Evolutionary conservation across 2,329 filamentous ascomycete species (phyloP).

Genomic region (Sarocladium brachiariae): DNA sequence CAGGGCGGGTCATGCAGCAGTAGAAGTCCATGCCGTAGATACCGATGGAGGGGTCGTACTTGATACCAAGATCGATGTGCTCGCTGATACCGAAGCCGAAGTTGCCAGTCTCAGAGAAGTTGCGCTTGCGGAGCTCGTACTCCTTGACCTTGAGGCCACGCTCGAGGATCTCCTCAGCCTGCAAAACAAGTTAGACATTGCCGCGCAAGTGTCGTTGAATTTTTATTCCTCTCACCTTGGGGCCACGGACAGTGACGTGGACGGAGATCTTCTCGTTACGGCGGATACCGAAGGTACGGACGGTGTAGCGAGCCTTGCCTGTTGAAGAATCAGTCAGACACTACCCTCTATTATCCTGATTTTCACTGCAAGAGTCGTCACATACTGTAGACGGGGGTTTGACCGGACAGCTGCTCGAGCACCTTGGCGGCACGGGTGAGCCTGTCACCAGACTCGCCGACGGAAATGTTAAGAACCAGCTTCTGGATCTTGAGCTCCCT

Average conservation of each 20-base stretch:
- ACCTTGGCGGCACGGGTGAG: constrained; percentile 99
- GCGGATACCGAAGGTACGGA: constrained; percentile 99
- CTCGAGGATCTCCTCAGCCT: constrained; percentile 99
- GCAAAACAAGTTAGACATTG: constrained; percentile 19
- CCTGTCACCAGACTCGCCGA: constrained; percentile 99
- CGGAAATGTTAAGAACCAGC: constrained; percentile 98
- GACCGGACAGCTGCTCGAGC: constrained; percentile 98
- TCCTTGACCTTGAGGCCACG: constrained; percentile 99
- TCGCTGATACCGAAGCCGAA: constrained; percentile 99
- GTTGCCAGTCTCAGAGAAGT: constrained; percentile 99
- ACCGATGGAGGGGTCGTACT: constrained; percentile 97
- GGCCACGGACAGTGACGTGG: constrained; percentile 98
- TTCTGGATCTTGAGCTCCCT: constrained; percentile 99
- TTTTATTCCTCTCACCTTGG: constrained; percentile 46
- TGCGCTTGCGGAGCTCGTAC: constrained; percentile 98
- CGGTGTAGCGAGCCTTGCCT: constrained; percentile 99
- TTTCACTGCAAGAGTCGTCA: constrained; percentile 16
- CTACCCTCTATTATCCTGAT: background rate
- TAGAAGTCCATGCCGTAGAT: constrained; percentile 99
- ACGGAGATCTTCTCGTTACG: constrained; percentile 99
- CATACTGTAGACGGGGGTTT: constrained; percentile 99
- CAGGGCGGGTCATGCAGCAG: constrained; percentile 99
- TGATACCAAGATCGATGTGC: constrained; percentile 99
- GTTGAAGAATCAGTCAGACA: constrained; percentile 13
- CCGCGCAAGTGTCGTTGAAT: background rate